Conservation (phyloP, 352 stramenopile species). For the Blastocystis sp. region DNA sequence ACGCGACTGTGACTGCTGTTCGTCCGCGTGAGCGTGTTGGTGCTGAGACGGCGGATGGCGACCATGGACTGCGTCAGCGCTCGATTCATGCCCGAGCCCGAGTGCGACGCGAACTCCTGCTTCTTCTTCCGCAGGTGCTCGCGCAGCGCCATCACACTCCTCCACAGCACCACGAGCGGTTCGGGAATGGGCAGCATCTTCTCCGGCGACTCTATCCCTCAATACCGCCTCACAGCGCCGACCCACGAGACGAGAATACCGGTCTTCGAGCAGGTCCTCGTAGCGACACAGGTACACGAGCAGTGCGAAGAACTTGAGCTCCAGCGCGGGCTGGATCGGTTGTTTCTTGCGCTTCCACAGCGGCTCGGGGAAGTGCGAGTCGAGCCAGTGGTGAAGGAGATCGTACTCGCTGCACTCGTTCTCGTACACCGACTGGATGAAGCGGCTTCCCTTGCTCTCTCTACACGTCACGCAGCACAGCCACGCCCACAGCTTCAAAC, state of each 20-base stretch:
- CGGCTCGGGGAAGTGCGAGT: constrained; percentile 62
- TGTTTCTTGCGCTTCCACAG: constrained; percentile 46
- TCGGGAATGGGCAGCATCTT: not conserved
- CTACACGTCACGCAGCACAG: not conserved
- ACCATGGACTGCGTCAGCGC: constrained; percentile 16
- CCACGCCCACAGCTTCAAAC: not conserved
- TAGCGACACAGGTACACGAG: constrained; percentile 36
- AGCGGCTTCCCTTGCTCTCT: not conserved
- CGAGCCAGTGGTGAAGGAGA: constrained; percentile 33
- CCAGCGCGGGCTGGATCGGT: constrained; percentile 19
- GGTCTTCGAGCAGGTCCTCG: not conserved
- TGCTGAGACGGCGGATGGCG: constrained; percentile 5
- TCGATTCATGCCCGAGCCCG: not conserved
- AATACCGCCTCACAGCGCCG: not conserved
- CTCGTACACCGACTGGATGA: constrained; percentile 31
- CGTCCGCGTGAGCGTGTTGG: not conserved
- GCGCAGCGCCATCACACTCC: constrained; percentile 19
- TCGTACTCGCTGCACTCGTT: constrained; percentile 33
- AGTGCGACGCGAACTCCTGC: constrained; percentile 47
- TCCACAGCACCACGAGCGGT: not conserved
- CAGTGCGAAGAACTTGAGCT: constrained; percentile 21
- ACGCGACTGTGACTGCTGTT: not conserved
- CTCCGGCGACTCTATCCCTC: not conserved
- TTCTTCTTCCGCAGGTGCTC: constrained; percentile 63
- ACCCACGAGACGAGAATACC: not conserved